Evolutionary conservation across 441 rosid genomes (phyloP).

Genomic region (Hypseocharis bilobata): DNA sequence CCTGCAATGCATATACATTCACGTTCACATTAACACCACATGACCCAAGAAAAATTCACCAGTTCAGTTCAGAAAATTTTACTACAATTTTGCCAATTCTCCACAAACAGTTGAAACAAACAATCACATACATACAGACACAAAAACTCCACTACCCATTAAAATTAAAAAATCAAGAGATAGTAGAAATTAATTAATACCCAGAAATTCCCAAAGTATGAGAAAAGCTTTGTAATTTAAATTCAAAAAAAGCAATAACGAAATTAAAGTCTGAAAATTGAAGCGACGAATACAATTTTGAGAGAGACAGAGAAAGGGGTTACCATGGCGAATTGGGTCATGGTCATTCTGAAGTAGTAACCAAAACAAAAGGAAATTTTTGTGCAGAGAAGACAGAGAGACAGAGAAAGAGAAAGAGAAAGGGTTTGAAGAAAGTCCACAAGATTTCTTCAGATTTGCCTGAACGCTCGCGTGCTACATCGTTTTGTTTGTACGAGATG

Average conservation of each 20-base stretch:
- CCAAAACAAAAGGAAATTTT: neutral
- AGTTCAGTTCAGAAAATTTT: neutral
- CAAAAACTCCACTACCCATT: too few species aligned
- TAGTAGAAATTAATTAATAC: neutral
- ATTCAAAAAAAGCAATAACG: too few species aligned
- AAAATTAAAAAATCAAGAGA: neutral
- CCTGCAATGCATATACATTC: constrained; percentile 27
- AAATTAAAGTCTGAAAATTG: too few species aligned
- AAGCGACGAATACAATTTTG: neutral
- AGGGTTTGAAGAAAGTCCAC: neutral
- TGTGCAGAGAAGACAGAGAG: too few species aligned
- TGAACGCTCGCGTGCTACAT: neutral
- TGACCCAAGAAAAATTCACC: neutral
- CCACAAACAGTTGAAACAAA: neutral
- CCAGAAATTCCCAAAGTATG: neutral
- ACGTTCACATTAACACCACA: neutral
- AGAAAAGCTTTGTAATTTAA: too few species aligned
- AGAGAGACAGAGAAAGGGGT: neutral
- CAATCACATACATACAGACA: too few species aligned
- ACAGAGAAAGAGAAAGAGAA: neutral
- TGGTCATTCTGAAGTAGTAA: constrained; percentile 16
- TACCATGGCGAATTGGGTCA: constrained; percentile 30
- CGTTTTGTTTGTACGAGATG: neutral
- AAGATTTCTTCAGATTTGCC: neutral
- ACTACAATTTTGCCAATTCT: neutral